These are phyloP conservation scores for Gracilaria gracilis DNA, from an alignment of 23 red algal species.

Conservation along the genomic window DNA sequence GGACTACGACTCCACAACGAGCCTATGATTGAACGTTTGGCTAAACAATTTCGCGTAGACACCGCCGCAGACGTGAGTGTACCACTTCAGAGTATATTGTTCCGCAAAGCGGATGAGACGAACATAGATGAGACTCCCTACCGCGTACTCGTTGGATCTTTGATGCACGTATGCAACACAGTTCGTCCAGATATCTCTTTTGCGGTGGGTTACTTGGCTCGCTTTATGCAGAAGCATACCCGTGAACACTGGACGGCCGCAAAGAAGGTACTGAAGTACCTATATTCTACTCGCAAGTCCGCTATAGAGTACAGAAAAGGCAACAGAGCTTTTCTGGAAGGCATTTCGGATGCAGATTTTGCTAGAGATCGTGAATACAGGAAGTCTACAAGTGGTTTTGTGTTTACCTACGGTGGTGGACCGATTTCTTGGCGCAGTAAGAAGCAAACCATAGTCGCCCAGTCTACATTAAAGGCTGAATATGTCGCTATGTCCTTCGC, in stretches of 20 bases:
- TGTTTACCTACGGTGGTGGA: slow-evolving; percentile 13
- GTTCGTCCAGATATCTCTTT: slow-evolving; percentile 29
- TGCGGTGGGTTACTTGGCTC: not conserved
- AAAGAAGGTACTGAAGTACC: slow-evolving; percentile 6
- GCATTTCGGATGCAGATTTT: slow-evolving; percentile 25
- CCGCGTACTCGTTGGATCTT: slow-evolving; percentile 2
- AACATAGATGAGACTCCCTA: too few species aligned
- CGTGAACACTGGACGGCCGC: not conserved
- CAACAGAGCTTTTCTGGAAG: not conserved
- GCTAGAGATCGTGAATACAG: slow-evolving; percentile 9
- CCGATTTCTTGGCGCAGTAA: slow-evolving; percentile 41
- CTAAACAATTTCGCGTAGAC: too few species aligned
- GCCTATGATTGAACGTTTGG: too few species aligned
- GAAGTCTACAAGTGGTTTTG: slow-evolving; percentile 38
- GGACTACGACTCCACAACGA: too few species aligned
- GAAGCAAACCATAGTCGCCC: slow-evolving; percentile 31
- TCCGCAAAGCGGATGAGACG: too few species aligned
- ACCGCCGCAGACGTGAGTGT: too few species aligned
- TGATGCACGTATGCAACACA: slow-evolving; percentile 33
- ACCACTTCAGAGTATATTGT: too few species aligned
- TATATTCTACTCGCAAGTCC: not conserved
- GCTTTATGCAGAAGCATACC: not conserved
- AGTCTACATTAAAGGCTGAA: slow-evolving; percentile 39
- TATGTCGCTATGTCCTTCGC: slow-evolving; percentile 12
- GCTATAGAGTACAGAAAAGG: not conserved